Base-by-base conservation (phyloP, 1,284 basidiomycete genomes). In the Polyporus tsugae region DNA sequence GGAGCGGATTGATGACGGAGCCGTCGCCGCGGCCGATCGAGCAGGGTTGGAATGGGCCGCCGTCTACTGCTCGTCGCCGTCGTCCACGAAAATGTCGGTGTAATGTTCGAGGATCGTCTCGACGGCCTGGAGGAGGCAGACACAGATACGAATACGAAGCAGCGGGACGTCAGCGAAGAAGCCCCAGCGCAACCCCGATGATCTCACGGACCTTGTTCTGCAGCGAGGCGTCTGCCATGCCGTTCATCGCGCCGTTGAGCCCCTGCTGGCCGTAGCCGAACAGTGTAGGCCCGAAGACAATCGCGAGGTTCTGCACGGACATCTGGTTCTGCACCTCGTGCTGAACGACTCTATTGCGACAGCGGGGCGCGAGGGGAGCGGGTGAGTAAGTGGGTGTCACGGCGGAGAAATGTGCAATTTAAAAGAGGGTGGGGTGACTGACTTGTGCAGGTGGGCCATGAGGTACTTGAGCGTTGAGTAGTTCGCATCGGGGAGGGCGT, bases 391-490 rank as follows among this genome's bases (percentile, higher is more conserved):
- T 52, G 10, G 57, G 22, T 6, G 38, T 39, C 42, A 15, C 19
- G 38, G 52, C 33, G 62, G 62, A 42, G 52, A 61, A 39, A 10
- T 38, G 35, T 22, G 61, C 44, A 59, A 61, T 35, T 35, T 46
- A 41, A 7, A 35, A 15, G 9, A 29, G 39, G 46, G 33, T 13
- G 29, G 52, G 29, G 29, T 61, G 58, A 80, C 85, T 71, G 73
- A 96, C 95, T 88, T 90, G 83, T 98, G 88, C 69, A 99, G 82
- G 82, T 99, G 97, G 11, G 93, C 96, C 87, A 99, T 89, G 78
- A 99, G 93, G 80, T 89, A 98, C 79, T 99, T 99, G 64, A 99
- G 85, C 1, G 97, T 98, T 0, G 98, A 95, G 77, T 99, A 99
- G 81, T 99, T 98, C 15, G 98, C 89, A 82, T 99, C 97, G 4